These are phyloP conservation scores for Hyparrhenia diplandra DNA, from an alignment of 176 grass and related monocot species.

Conservation along the genomic window DNA sequence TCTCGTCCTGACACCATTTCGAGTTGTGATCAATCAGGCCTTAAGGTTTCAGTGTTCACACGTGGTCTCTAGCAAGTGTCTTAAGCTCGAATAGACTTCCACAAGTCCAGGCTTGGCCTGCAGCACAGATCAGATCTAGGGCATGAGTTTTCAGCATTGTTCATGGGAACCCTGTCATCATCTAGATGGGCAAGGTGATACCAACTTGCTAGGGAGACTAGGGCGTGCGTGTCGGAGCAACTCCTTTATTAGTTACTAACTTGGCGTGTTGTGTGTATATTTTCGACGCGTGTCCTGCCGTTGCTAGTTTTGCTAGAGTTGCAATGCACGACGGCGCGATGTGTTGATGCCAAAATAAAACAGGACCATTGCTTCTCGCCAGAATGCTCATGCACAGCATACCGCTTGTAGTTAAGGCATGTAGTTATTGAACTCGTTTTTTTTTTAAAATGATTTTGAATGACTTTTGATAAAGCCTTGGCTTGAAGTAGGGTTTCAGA, in stretches of 20 bases:
- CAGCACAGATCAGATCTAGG: not conserved
- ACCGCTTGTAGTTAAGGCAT: not conserved
- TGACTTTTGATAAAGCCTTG: too few relatives aligned
- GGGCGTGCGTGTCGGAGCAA: not conserved
- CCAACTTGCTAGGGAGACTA: not conserved
- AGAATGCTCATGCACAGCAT: not conserved
- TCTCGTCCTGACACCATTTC: not conserved
- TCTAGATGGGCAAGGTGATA: not conserved
- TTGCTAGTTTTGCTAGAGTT: constrained; percentile 4
- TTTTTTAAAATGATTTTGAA: too few relatives aligned
- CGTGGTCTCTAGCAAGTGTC: not conserved
- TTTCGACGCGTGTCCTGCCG: not conserved
- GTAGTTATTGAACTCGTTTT: not conserved
- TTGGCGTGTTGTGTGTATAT: not conserved
- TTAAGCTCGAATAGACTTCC: not conserved
- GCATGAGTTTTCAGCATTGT: not conserved
- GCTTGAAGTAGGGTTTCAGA: too few relatives aligned
- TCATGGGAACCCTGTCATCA: not conserved
- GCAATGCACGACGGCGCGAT: not conserved
- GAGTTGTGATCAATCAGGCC: not conserved
- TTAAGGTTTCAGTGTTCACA: not conserved
- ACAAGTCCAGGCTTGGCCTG: not conserved
- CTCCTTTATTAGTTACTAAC: not conserved
- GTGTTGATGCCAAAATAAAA: not conserved
- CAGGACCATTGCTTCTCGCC: not conserved